These are phyloP conservation scores for Quercus tomentella DNA, from an alignment of 331 rosid genomes.

Conservation along the genomic window DNA sequence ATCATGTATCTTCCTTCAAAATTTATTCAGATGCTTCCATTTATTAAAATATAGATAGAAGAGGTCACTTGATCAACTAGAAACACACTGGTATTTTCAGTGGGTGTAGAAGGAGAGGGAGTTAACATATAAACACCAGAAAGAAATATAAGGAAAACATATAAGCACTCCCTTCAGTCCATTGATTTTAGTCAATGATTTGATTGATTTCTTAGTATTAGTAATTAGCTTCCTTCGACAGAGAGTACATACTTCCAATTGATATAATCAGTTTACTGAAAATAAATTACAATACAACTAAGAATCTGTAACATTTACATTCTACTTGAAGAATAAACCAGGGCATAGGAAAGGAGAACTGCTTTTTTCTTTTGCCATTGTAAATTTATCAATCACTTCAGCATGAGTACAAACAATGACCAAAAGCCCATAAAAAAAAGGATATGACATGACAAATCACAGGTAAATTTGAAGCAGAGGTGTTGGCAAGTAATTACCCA, in stretches of 20 bases:
- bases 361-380: background rate
- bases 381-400: background rate
- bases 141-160: background rate
- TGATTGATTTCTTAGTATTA: background rate
- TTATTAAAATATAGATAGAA: background rate
- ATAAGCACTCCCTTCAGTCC: background rate
- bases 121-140: background rate
- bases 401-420: background rate
- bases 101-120: background rate
- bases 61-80: background rate
- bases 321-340: background rate
- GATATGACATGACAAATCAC: background rate
- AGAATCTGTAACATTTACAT: background rate
- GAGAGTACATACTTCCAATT: background rate
- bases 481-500: constrained; percentile 48
- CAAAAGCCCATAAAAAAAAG: background rate
- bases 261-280: background rate
- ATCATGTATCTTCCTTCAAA: background rate
- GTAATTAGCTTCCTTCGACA: background rate
- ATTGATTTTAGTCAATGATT: background rate
- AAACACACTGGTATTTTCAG: background rate
- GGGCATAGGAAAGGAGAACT: background rate
- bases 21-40: background rate
- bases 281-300: background rate
- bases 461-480: background rate